Evolutionary conservation across 495 filamentous ascomycete genomes (phyloP).

Genomic region (Tuber magnatum): DNA sequence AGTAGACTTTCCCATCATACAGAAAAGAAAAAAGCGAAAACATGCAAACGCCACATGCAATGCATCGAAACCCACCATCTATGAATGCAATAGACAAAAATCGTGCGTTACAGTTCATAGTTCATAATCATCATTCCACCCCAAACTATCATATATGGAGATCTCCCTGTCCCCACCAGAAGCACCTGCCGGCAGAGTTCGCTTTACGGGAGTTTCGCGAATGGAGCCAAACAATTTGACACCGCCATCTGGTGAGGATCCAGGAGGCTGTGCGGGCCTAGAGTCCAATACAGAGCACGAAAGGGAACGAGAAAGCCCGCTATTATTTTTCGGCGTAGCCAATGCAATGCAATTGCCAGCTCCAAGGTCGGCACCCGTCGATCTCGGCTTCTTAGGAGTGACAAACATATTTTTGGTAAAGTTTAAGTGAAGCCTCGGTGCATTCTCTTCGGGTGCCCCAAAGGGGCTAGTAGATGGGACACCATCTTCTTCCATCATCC

Average conservation of each 20-base stretch:
- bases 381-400: slow-evolving; percentile 23
- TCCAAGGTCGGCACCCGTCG: slow-evolving; percentile 12
- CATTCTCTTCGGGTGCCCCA: slow-evolving; percentile 3
- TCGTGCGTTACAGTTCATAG: slow-evolving; percentile 28
- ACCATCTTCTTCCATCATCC: slow-evolving; percentile 12
- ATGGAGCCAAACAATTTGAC: slow-evolving; percentile 21
- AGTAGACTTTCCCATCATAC: neutral
- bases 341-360: slow-evolving; percentile 15
- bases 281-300: slow-evolving; percentile 1
- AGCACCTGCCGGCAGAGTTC: neutral
- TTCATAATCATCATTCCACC: slow-evolving; percentile 36
- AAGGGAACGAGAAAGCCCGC: slow-evolving; percentile 6
- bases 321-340: slow-evolving; percentile 17
- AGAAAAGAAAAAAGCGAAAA: neutral
- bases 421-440: slow-evolving; percentile 4
- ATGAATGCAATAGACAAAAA: slow-evolving; percentile 5
- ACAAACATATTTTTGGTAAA: slow-evolving; percentile 10
- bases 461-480: slow-evolving; percentile 30
- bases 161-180: slow-evolving; percentile 9
- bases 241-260: slow-evolving; percentile 25
- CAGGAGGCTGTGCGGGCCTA: neutral
- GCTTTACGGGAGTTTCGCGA: slow-evolving; percentile 20
- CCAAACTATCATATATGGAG: slow-evolving; percentile 35
- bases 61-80: neutral
- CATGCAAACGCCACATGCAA: slow-evolving; percentile 1